These are phyloP conservation scores for Picochlorum sp. DNA, from an alignment of 139 green algal species.

Conservation along the genomic window DNA sequence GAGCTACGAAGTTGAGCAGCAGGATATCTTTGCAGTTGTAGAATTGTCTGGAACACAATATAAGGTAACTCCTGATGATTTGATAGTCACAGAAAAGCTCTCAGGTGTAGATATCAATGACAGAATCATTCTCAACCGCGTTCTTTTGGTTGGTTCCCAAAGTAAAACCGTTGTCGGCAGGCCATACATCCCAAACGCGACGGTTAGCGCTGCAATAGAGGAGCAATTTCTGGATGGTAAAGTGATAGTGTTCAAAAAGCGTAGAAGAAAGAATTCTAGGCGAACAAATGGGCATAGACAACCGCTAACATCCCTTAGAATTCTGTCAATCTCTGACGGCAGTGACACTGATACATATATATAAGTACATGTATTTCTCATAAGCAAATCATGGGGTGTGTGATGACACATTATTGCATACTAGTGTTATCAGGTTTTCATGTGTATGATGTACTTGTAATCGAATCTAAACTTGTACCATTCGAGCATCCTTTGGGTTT, in stretches of 20 bases:
- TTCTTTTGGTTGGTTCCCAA: constrained; percentile 43
- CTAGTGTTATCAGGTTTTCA: too few relatives aligned
- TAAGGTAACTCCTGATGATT: constrained; percentile 52
- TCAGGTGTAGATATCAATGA: constrained; percentile 42
- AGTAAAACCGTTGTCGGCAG: constrained; percentile 50
- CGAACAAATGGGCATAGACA: constrained; percentile 50
- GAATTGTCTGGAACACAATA: constrained; percentile 53
- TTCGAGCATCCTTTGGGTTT: constrained; percentile 51
- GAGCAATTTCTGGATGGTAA: constrained; percentile 71
- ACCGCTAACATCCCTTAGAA: constrained; percentile 27
- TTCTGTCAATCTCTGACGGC: constrained; percentile 18
- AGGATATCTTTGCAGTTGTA: constrained; percentile 48
- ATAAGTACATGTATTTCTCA: too few relatives aligned
- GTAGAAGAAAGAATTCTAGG: constrained; percentile 68
- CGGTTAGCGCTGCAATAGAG: constrained; percentile 39
- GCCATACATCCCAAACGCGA: constrained; percentile 31
- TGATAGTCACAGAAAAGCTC: constrained; percentile 55
- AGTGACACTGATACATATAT: too few relatives aligned
- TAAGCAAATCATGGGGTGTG: too few relatives aligned
- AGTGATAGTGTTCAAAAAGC: constrained; percentile 79
- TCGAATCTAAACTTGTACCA: neutral
- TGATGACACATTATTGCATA: too few relatives aligned
- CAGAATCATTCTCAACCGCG: constrained; percentile 28
- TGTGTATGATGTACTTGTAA: too few relatives aligned
- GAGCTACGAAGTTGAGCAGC: constrained; percentile 8